Base-by-base conservation (phyloP, 2,329 filamentous ascomycete species). In the Stachybotrys elegans region DNA sequence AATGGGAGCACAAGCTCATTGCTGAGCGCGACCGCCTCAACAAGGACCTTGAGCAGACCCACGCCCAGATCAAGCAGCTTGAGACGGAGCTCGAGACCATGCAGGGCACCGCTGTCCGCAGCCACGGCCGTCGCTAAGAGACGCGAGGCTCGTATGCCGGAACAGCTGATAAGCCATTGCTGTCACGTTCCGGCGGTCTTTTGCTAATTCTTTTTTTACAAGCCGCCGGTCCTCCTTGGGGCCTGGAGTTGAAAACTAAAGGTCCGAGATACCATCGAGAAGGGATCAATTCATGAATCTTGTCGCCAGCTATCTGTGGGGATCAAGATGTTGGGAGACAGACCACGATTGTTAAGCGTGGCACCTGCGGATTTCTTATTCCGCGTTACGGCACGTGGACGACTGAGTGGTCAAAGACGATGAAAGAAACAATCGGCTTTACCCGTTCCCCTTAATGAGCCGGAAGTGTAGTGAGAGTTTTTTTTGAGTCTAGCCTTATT, bases 1-100 rank as follows among this genome's bases (percentile, higher is more conserved):
- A 95, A 73, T 98, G 93, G 93, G 93, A 98, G 76, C 93, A 98
- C 83, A 97, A 97, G 82, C 88, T 98, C 68, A 98, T 98, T 62
- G 84, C 88, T 51, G 93, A 98, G 81, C 86, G 93, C 70, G 94
- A 98, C 70, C 89, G 93, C 59, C 83, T 98, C 73, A 98, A 98
- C 84, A 98, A 98, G 83, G 93, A 98, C 65, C 82, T 98, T 68
- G 93, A 98, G 76, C 87, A 88, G 70, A 97, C 92, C 56, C 94
- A 98, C 63, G 92, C 93, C 61, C 85, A 79, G 70, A 94, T 93
- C 79, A 93, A 93, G 79, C 81, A 86, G 67, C 78, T 94, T 58
- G 93, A 98, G 74, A 76, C 79, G 56, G 93, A 98, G 65, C 85
- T 98, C 62, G 93, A 98, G 72, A 73, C 81, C 57, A 88, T 97